phyloP scores from a whole-genome alignment of 176 grass and related monocot species.

The Musa beccarii region DNA sequence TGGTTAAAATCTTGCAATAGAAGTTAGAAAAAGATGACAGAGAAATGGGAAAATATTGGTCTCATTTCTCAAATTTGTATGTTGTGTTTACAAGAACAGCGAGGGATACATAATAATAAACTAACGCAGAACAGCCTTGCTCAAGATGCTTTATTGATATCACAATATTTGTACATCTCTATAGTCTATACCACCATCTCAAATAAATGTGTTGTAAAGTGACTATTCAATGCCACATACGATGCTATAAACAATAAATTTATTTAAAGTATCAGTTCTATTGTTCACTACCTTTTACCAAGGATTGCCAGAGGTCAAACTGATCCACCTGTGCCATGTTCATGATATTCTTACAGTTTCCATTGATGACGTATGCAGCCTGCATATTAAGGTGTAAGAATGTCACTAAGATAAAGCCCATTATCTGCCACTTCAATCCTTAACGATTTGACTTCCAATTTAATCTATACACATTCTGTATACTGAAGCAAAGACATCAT shows the following conservation, averaged over 20 bases:
- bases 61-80: neutral
- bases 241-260: neutral
- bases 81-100: too few species aligned
- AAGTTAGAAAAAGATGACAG: neutral
- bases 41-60: neutral
- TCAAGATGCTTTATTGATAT: neutral
- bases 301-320: conserved; percentile 72
- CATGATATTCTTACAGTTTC: conserved; percentile 90
- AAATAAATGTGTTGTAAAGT: too few species aligned
- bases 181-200: too few species aligned
- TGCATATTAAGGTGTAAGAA: conserved; percentile 25
- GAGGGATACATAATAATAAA: too few species aligned
- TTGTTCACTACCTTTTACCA: conserved; percentile 60
- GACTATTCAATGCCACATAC: neutral
- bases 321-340: conserved; percentile 99
- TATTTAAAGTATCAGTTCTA: neutral
- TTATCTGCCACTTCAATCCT: neutral
- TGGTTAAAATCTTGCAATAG: conserved; percentile 24
- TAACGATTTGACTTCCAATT: neutral
- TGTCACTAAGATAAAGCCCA: conserved; percentile 8
- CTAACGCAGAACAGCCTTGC: neutral
- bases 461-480: neutral
- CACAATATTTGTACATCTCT: neutral
- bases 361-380: conserved; percentile 92
- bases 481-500: too few species aligned